Evolutionary conservation across 306 rosid species (phyloP), one percentile per base, ranked within the genome.

Genomic region (Acmispon strigosus): DNA sequence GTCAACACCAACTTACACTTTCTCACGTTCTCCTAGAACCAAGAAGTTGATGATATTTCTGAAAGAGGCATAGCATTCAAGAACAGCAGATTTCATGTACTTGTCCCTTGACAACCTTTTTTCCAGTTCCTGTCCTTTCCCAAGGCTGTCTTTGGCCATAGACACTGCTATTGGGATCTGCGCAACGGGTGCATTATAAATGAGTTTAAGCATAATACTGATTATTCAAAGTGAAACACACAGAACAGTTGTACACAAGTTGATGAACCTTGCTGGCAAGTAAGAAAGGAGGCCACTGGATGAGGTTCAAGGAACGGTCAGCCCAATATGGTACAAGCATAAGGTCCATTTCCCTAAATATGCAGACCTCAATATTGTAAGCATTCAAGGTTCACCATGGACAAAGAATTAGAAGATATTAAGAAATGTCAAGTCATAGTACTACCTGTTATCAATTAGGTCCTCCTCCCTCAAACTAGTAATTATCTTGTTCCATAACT

Each of bases 201-300:
- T 51, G 50, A 60, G 66, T 27, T 58, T 58, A 51, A 77, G 74
- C 66, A 77, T 34, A 62, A 69, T 56, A 52, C 10, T 57, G 42
- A 68, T 69, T 67, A 13, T 34, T 64, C 41, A 20, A 32, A 32
- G 37, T 6, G 37, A 41, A 68, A 50, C 45, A 66, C 72, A 34
- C 41, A 49, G 14, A 64, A 70, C 52, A 75, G 45, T 49, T 65
- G 52, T 57, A 67, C 76, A 74, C 11, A 58, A 53, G 57, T 41
- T 55, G 32, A 66, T 66, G 55, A 63, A 94, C 99, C 99, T 84
- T 94, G 95, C 97, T 94, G 65, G 97, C 96, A 87, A 94, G 99
- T 75, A 94, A 84, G 81, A 94, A 94, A 15, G 99, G 99, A 86
- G 99, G 99, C 99, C 99, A 94, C 62, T 82, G 99, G 79, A 81